These are phyloP conservation scores for Artemisia tridentata DNA, from an alignment of 129 eudicot species.

Conservation along the genomic window DNA sequence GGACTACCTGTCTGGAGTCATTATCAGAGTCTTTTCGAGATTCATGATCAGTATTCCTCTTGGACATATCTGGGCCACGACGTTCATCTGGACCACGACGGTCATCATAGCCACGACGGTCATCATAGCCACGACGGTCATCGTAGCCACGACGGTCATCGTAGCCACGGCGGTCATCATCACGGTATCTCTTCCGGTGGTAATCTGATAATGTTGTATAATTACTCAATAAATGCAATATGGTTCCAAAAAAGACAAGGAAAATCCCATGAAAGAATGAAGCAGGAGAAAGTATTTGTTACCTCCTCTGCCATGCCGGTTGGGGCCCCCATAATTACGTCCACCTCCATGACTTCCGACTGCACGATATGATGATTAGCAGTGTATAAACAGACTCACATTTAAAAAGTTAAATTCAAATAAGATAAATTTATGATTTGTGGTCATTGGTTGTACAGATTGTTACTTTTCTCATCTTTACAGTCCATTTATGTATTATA, in stretches of 20 bases:
- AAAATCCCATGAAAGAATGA: background rate
- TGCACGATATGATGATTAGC: conserved; percentile 25
- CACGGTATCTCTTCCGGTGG: conserved; percentile 77
- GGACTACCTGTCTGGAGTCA: conserved; percentile 80
- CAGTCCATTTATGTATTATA: no score
- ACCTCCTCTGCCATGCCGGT: conserved; percentile 82
- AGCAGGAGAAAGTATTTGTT: background rate
- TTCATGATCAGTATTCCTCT: conserved; percentile 64
- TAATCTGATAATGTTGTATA: conserved; percentile 38
- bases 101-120: conserved; percentile 63
- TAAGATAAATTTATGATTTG: no score
- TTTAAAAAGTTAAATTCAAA: background rate
- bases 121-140: conserved; percentile 73
- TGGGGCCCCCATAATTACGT: conserved; percentile 51
- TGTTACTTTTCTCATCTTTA: no score
- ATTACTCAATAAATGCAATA: background rate
- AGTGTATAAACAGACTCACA: background rate
- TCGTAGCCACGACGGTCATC: conserved; percentile 78
- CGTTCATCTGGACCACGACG: conserved; percentile 67
- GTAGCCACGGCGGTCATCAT: conserved; percentile 73
- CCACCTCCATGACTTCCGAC: conserved; percentile 76
- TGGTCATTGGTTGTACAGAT: no score
- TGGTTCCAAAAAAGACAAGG: background rate
- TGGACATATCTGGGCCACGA: conserved; percentile 51
- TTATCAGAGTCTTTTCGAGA: conserved; percentile 70